Percentiles rank a stretch among this genome's conserved stretches.
phyloP scores from a whole-genome alignment of 495 filamentous ascomycete genomes.

The Xylaria venustula region DNA sequence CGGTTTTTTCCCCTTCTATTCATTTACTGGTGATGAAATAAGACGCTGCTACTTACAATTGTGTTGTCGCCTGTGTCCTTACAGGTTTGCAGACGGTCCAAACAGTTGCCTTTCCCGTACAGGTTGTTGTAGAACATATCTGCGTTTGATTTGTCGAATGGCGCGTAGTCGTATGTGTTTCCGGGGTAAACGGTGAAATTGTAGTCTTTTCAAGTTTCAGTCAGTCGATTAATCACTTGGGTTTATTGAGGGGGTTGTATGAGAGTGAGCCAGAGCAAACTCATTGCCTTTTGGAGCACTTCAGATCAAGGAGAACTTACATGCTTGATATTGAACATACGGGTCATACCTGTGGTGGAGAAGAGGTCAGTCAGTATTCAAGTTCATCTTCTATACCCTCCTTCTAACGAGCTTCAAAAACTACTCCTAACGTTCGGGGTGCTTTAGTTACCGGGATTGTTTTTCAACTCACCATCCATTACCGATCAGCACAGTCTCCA shows the following conservation, averaged over 20 bases:
- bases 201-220: slow-evolving; percentile 37
- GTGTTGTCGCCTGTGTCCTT: slow-evolving; percentile 24
- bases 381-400: background rate
- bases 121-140: slow-evolving; percentile 58
- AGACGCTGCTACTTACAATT: slow-evolving; percentile 4
- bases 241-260: background rate
- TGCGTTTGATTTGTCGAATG: slow-evolving; percentile 46
- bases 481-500: slow-evolving; percentile 56
- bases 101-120: slow-evolving; percentile 62
- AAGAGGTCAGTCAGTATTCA: background rate
- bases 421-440: background rate
- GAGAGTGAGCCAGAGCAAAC: background rate
- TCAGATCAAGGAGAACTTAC: background rate
- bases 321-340: slow-evolving; percentile 59
- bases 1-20: background rate
- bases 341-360: slow-evolving; percentile 44
- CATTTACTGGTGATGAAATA: too few species aligned
- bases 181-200: slow-evolving; percentile 57
- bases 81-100: slow-evolving; percentile 57
- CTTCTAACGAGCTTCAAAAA: background rate
- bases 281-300: background rate
- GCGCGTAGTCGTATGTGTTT: slow-evolving; percentile 60
- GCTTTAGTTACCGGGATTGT: background rate
- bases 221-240: background rate
- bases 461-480: slow-evolving; percentile 29